These are phyloP conservation scores for Chamaecrista fasciculata DNA, from an alignment of 306 rosid species.

Conservation along the genomic window DNA sequence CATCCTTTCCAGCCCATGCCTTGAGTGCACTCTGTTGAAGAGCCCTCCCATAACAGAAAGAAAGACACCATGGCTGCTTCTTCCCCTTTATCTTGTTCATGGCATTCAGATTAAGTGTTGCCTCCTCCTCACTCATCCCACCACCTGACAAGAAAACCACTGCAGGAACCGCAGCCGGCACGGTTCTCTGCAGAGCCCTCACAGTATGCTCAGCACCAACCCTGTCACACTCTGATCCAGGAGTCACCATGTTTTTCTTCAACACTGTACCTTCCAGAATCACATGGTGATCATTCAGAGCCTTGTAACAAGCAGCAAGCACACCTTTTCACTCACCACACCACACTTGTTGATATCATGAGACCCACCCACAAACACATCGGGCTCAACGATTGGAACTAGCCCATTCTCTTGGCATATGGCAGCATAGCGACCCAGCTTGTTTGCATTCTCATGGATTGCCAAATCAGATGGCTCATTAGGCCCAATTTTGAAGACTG, in stretches of 20 bases:
- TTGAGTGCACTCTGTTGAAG: constrained; percentile 19
- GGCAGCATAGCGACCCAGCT: constrained; percentile 14
- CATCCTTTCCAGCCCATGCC: constrained; percentile 23
- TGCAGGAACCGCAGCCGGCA: constrained; percentile 9
- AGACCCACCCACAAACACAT: constrained; percentile 14
- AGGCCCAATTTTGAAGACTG: constrained; percentile 12
- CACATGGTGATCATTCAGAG: constrained; percentile 15
- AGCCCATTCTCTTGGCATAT: constrained; percentile 25
- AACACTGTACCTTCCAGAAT: constrained; percentile 8
- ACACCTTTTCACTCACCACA: constrained; percentile 12
- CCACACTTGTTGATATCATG: constrained; percentile 22
- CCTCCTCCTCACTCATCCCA: constrained; percentile 24
- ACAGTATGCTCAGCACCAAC: constrained; percentile 24
- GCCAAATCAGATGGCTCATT: constrained; percentile 21
- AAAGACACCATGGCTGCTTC: constrained; percentile 27
- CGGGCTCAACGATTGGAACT: constrained; percentile 22
- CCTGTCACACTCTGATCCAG: constrained; percentile 4
- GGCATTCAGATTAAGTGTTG: constrained; percentile 16
- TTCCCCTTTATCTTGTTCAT: constrained; percentile 18
- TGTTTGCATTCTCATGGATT: constrained; percentile 13
- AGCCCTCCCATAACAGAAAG: constrained; percentile 24
- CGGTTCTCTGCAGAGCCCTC: constrained; percentile 14
- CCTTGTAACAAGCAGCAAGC: constrained; percentile 22
- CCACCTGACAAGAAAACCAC: constrained; percentile 26
- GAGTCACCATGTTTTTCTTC: constrained; percentile 25